These are phyloP conservation scores for Lasiodiplodia hormozganensis DNA, from an alignment of 2,329 filamentous ascomycete genomes.

Conservation along the genomic window DNA sequence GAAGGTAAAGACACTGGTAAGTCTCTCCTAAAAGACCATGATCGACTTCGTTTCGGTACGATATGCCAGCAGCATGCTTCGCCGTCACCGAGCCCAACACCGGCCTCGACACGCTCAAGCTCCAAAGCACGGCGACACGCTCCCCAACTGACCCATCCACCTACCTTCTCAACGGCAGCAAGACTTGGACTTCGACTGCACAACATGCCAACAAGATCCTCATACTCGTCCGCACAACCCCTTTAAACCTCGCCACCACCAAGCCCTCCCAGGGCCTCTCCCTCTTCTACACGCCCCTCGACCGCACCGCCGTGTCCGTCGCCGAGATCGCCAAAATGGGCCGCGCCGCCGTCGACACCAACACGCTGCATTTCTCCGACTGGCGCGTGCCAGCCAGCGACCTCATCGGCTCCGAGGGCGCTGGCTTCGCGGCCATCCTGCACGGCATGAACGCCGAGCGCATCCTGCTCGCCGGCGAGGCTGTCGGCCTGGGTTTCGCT, in stretches of 20 bases:
- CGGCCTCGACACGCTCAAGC: slow-evolving; percentile 76
- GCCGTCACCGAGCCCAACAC: slow-evolving; percentile 84
- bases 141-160: slow-evolving; percentile 59
- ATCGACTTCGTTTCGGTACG: slow-evolving; percentile 64
- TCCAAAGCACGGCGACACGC: slow-evolving; percentile 67
- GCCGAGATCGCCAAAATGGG: slow-evolving; percentile 86
- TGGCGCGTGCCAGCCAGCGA: slow-evolving; percentile 70
- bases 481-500: slow-evolving; percentile 79
- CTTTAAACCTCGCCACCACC: slow-evolving; percentile 65
- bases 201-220: slow-evolving; percentile 86
- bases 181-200: slow-evolving; percentile 89
- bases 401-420: slow-evolving; percentile 73
- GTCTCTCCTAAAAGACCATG: background rate
- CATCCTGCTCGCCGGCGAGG: slow-evolving; percentile 71
- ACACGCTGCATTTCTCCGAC: slow-evolving; percentile 86
- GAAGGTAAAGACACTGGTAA: slow-evolving; percentile 45
- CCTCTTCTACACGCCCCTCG: slow-evolving; percentile 80
- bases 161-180: slow-evolving; percentile 77
- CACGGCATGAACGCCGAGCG: slow-evolving; percentile 60
- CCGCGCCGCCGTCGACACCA: slow-evolving; percentile 80
- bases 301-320: slow-evolving; percentile 68
- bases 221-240: slow-evolving; percentile 77
- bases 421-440: slow-evolving; percentile 75
- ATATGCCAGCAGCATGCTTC: slow-evolving; percentile 73
- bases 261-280: slow-evolving; percentile 78